phyloP scores from a whole-genome alignment of 371 early-diverging fungal species.

The Chytridiales sp. region DNA sequence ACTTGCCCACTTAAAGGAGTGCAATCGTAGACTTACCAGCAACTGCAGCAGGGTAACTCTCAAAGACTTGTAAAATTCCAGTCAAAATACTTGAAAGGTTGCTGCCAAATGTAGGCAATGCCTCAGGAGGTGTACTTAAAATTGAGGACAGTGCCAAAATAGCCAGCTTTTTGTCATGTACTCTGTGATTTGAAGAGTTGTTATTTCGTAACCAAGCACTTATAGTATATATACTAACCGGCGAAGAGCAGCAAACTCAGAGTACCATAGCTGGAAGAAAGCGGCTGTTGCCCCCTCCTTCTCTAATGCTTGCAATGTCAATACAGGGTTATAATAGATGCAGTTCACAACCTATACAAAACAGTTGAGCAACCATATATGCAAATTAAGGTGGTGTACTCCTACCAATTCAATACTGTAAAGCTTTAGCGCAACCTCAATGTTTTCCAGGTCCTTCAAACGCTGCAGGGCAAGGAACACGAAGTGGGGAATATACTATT shows the following conservation, averaged over 20 bases:
- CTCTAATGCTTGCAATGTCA: slow-evolving; percentile 74
- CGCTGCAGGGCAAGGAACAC: slow-evolving; percentile 64
- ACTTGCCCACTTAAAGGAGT: not conserved
- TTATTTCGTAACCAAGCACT: slow-evolving; percentile 11
- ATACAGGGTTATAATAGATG: slow-evolving; percentile 77
- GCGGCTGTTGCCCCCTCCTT: slow-evolving; percentile 69
- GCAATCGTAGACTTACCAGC: slow-evolving; percentile 56
- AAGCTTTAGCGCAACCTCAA: slow-evolving; percentile 45
- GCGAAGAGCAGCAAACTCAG: slow-evolving; percentile 63
- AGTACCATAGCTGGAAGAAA: slow-evolving; percentile 82
- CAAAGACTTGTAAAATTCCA: slow-evolving; percentile 69
- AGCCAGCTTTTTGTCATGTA: slow-evolving; percentile 89
- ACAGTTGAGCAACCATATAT: not conserved
- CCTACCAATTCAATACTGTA: slow-evolving; percentile 17
- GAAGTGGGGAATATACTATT: slow-evolving; percentile 57
- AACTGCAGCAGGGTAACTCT: slow-evolving; percentile 75
- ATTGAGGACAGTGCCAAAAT: slow-evolving; percentile 77
- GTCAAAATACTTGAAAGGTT: slow-evolving; percentile 72
- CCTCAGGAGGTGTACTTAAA: slow-evolving; percentile 64
- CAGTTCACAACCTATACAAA: slow-evolving; percentile 63
- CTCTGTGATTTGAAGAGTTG: slow-evolving; percentile 42
- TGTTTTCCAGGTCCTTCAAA: slow-evolving; percentile 57
- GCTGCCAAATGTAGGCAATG: slow-evolving; percentile 70
- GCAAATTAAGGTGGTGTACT: not conserved
- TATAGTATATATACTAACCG: slow-evolving; percentile 29